Percentiles rank a stretch among this genome's conserved stretches.
Evolutionary conservation across 495 filamentous ascomycete species (phyloP).

Genomic region (Penicillium nucicola): DNA sequence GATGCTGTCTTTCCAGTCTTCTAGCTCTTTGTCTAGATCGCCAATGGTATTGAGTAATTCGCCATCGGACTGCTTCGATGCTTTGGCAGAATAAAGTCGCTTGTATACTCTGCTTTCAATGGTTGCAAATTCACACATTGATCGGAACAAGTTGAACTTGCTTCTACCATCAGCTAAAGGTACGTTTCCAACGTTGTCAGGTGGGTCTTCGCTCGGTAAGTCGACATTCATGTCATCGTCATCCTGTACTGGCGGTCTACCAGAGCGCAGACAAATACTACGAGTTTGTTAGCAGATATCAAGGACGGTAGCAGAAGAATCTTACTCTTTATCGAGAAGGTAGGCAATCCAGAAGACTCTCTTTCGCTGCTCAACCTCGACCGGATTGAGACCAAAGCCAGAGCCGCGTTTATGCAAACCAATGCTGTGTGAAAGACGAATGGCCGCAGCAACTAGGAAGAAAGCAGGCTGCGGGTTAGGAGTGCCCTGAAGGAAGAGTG

Average conservation of each 20-base stretch:
- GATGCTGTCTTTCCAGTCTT: conserved; percentile 94
- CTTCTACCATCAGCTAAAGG: conserved; percentile 85
- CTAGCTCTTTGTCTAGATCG: conserved; percentile 87
- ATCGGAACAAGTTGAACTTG: conserved; percentile 89
- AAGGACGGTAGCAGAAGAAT: background rate
- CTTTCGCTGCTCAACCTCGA: conserved; percentile 93
- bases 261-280: conserved; percentile 83
- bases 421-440: conserved; percentile 89
- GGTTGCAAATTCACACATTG: conserved; percentile 84
- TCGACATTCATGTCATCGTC: conserved; percentile 99
- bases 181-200: conserved; percentile 90
- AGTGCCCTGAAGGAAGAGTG: conserved; percentile 92
- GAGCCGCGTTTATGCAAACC: conserved; percentile 91
- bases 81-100: conserved; percentile 87
- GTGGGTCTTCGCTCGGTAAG: conserved; percentile 84
- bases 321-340: conserved; percentile 86
- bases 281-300: conserved; percentile 11
- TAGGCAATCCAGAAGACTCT: conserved; percentile 99
- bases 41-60: conserved; percentile 95
- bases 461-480: conserved; percentile 95
- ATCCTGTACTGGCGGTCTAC: conserved; percentile 89
- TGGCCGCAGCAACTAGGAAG: conserved; percentile 89
- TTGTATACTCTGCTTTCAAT: conserved; percentile 96
- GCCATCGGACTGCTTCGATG: conserved; percentile 86
- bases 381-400: conserved; percentile 82